A percentile compares a stretch with the other conserved stretches of the same genome.
These are phyloP conservation scores for Pythium insidiosum DNA, from an alignment of 352 stramenopile species.

Conservation along the genomic window DNA sequence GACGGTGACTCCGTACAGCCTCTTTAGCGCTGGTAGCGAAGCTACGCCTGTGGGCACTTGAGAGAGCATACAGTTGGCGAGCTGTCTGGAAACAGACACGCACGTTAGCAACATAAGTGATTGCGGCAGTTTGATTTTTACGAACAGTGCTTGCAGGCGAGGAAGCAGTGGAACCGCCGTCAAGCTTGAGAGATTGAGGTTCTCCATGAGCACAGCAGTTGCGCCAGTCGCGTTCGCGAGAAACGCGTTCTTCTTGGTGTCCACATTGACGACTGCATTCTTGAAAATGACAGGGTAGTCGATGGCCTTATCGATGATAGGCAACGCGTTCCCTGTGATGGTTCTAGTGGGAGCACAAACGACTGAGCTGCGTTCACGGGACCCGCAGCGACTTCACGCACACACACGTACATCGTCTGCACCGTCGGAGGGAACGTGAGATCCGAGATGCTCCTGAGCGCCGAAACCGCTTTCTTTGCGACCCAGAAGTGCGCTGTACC, in stretches of 20 bases:
- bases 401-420: constrained; percentile 21
- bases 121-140: no score
- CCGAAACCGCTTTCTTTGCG: constrained; percentile 12
- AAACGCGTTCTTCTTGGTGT: constrained; percentile 12
- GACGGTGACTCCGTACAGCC: constrained; percentile 3
- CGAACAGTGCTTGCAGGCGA: constrained; percentile 8
- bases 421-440: constrained; percentile 22
- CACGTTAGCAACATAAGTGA: not conserved
- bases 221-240: constrained; percentile 16
- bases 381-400: no score
- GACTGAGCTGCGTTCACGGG: no score
- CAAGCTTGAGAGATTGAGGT: constrained; percentile 25
- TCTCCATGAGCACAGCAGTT: constrained; percentile 27
- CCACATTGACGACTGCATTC: constrained; percentile 14
- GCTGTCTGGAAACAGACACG: constrained; percentile 4
- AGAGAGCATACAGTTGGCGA: constrained; percentile 7
- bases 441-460: constrained; percentile 15
- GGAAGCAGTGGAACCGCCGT: constrained; percentile 16
- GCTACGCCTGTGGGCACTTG: constrained; percentile 5
- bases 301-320: constrained; percentile 24
- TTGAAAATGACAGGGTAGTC: constrained; percentile 19
- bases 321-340: constrained; percentile 28
- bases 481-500: constrained; percentile 20
- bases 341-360: constrained; percentile 4
- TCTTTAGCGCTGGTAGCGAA: constrained; percentile 1